Conservation (phyloP, 1,284 basidiomycete genomes). For the Pseudozyma hubeiensis region DNA sequence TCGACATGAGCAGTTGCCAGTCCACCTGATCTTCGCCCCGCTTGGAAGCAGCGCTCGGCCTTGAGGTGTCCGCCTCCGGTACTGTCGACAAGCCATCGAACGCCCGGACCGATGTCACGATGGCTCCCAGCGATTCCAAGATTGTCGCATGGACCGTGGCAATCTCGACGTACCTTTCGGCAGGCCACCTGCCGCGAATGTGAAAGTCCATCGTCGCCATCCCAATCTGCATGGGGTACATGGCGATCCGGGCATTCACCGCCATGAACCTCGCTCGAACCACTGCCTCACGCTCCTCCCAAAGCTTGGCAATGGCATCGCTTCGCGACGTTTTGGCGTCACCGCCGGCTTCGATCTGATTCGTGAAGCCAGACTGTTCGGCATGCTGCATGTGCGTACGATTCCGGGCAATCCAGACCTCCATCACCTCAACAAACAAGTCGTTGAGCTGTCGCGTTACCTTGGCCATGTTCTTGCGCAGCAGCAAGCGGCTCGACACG, state of each 20-base stretch:
- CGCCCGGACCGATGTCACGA: slow-evolving; percentile 23
- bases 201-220: slow-evolving; percentile 69
- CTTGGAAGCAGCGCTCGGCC: not conserved
- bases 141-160: slow-evolving; percentile 62
- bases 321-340: slow-evolving; percentile 40
- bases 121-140: slow-evolving; percentile 48
- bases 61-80: slow-evolving; percentile 8
- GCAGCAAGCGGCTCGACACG: slow-evolving; percentile 72
- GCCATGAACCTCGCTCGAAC: slow-evolving; percentile 69
- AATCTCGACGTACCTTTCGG: slow-evolving; percentile 72
- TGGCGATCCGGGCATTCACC: slow-evolving; percentile 67
- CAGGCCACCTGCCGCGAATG: slow-evolving; percentile 73
- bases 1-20: slow-evolving; percentile 47
- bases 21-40: slow-evolving; percentile 7
- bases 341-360: slow-evolving; percentile 71
- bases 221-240: slow-evolving; percentile 72
- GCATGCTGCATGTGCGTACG: slow-evolving; percentile 71
- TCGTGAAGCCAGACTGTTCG: slow-evolving; percentile 66
- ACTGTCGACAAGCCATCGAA: slow-evolving; percentile 21
- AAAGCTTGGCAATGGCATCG: slow-evolving; percentile 24
- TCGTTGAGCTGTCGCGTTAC: slow-evolving; percentile 40
- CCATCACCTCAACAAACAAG: slow-evolving; percentile 33
- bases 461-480: slow-evolving; percentile 72
- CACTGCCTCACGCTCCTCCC: slow-evolving; percentile 27
- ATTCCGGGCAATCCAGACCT: slow-evolving; percentile 52